Conservation (phyloP, 352 stramenopile genomes). For the Globisporangium middletonii region DNA sequence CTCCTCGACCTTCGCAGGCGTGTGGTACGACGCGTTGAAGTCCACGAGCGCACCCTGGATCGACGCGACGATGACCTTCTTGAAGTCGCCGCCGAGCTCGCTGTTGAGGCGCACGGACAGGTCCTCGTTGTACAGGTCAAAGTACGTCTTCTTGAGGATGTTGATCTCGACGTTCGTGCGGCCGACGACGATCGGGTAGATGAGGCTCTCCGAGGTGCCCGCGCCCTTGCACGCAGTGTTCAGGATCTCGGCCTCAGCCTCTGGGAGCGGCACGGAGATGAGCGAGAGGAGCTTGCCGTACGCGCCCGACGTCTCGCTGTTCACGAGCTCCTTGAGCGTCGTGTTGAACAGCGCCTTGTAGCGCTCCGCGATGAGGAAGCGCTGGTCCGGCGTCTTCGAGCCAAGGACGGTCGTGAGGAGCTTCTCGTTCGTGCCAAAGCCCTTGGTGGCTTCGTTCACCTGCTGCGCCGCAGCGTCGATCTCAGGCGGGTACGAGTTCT, state of each 20-base stretch:
- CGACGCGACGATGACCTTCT: conserved; percentile 66
- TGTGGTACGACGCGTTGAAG: conserved; percentile 65
- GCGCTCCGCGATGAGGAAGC: conserved; percentile 56
- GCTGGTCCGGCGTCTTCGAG: conserved; percentile 58
- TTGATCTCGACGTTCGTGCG: conserved; percentile 73
- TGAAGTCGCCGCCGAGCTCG: conserved; percentile 70
- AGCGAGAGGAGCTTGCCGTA: conserved; percentile 63
- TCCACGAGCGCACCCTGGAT: conserved; percentile 27
- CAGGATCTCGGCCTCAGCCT: conserved; percentile 67
- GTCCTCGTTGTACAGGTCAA: conserved; percentile 58
- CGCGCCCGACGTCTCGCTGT: conserved; percentile 74
- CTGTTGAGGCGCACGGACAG: conserved; percentile 53
- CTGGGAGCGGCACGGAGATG: conserved; percentile 59
- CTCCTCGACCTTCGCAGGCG: conserved; percentile 53
- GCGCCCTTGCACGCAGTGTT: conserved; percentile 61
- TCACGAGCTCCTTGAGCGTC: conserved; percentile 44
- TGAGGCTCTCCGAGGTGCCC: conserved; percentile 60
- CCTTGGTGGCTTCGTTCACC: conserved; percentile 62
- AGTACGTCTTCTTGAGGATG: conserved; percentile 77
- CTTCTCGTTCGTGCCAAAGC: conserved; percentile 70
- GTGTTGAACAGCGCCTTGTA: conserved; percentile 68
- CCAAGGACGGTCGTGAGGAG: conserved; percentile 64
- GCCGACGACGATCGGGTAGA: conserved; percentile 49
- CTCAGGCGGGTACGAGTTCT: conserved; percentile 33
- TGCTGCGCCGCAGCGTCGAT: conserved; percentile 61